phyloP scores from a whole-genome alignment of 306 rosid species.

The Acacia confusa region DNA sequence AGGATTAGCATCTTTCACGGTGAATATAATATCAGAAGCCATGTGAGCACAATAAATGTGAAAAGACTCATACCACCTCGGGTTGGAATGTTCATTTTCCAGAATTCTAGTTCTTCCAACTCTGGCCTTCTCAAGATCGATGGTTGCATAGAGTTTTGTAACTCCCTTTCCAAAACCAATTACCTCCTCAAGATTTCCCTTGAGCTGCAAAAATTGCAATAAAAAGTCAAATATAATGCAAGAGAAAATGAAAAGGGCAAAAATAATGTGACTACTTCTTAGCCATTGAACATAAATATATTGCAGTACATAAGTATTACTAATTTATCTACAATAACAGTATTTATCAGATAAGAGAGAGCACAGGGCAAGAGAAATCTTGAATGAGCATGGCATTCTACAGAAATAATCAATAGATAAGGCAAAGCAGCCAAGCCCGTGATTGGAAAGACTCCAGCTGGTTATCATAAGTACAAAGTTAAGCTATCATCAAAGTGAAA shows the following conservation, averaged over 20 bases:
- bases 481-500: not conserved
- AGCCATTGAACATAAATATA: not conserved
- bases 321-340: not conserved
- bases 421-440: conserved; percentile 1
- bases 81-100: conserved; percentile 58
- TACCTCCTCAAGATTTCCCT: conserved; percentile 56
- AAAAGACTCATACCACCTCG: conserved; percentile 70
- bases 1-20: conserved; percentile 74
- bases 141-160: conserved; percentile 62
- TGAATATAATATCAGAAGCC: conserved; percentile 63
- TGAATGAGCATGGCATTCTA: conserved; percentile 12
- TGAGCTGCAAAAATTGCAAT: conserved; percentile 38
- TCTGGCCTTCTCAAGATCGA: conserved; percentile 82
- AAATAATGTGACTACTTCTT: not conserved
- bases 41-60: conserved; percentile 71
- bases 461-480: not conserved
- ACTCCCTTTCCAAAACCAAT: conserved; percentile 71
- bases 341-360: not conserved
- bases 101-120: conserved; percentile 73
- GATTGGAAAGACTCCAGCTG: conserved; percentile 6
- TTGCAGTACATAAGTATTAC: not conserved
- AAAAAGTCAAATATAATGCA: conserved; percentile 11
- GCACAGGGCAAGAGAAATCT: not conserved
- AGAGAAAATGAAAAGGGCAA: conserved; percentile 6
- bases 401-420: not conserved